Base-by-base conservation (phyloP, 371 early-diverging fungal genomes). In the Batkoa obscura region DNA sequence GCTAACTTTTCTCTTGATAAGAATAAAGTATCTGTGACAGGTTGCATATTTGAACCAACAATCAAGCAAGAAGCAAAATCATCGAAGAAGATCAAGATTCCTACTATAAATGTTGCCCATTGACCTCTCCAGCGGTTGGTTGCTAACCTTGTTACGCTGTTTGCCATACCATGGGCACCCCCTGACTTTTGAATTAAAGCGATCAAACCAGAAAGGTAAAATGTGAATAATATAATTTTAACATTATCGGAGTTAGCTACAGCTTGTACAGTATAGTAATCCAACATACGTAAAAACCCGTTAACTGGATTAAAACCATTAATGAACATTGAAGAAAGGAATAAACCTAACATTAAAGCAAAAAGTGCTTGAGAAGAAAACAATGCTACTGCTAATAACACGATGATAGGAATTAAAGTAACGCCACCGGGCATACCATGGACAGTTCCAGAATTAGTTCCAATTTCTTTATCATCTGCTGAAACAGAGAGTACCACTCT, bases 181-280 rank as follows among this genome's bases (percentile, higher is more conserved):
- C 57, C 57, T 13, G 49, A 49, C 48, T 49, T 47, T 34, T 57
- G 57, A 39, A 57, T 57, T 30, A 57, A 41, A 23, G 57, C 57
- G 13, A 57, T 57, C 3, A 57, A 12, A 31, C 57, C 57, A 9
- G 57, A 47, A 2, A 57, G 38, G 57, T 49, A 57, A 31, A 37
- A 50, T 9, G 57, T 57, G 30, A 57, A 57, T 5, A 57, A 33
- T 8, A 57, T 35, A 5, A 57, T 42, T 41, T 57, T 47, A 32
- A 17, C 49, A n/a, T 57, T 47, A 32, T 50, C 57, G 50, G 57
- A 13, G 41, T 50, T 37, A 17, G 39, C 23, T 39, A 57, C 35
- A n/a, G 57, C 57, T 31, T 47, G 10, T 5, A 57, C 36, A 9
- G 42, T 36, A 39, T 57, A 57, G 37, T 57, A 39, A 37, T 57